Percentiles rank a stretch among this genome's conserved stretches.
Evolutionary conservation across 2,329 filamentous ascomycete genomes (phyloP).

Genomic region (Leptographium lundbergii): DNA sequence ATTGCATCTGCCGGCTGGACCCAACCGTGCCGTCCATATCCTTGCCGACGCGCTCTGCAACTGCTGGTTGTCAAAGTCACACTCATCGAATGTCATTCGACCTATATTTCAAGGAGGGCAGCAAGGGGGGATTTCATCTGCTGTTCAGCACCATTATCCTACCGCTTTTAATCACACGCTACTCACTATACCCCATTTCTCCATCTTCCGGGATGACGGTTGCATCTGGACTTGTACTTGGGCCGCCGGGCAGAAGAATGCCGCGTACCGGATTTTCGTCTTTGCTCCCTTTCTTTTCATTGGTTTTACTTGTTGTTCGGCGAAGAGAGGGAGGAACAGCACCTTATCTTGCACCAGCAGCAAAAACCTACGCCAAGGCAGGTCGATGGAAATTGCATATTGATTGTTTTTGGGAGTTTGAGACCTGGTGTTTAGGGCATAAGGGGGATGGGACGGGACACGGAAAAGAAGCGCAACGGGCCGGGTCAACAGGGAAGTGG

Average conservation of each 20-base stretch:
- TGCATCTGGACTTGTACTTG: not conserved
- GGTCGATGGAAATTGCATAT: not conserved
- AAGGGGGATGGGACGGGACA: not conserved
- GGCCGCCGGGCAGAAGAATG: not conserved
- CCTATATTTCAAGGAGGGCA: not conserved
- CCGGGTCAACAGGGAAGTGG: not conserved
- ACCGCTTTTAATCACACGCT: not conserved
- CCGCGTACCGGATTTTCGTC: not conserved
- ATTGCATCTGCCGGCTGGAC: too few relatives aligned
- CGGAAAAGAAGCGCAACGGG: not conserved
- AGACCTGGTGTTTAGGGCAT: not conserved
- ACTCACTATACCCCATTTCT: not conserved
- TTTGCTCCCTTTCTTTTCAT: not conserved
- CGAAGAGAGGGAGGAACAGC: slow-evolving; percentile 1
- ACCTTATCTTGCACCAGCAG: not conserved
- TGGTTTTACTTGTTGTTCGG: not conserved
- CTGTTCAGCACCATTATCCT: not conserved
- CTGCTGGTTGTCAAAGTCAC: not conserved
- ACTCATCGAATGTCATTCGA: not conserved
- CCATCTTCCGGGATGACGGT: not conserved
- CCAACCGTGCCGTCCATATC: not conserved
- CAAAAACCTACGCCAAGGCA: not conserved
- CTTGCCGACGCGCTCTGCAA: not conserved
- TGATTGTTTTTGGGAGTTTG: not conserved
- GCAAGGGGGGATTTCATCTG: not conserved